These are phyloP conservation scores for Penicillium herquei DNA, from an alignment of 495 filamentous ascomycete species.

Conservation along the genomic window DNA sequence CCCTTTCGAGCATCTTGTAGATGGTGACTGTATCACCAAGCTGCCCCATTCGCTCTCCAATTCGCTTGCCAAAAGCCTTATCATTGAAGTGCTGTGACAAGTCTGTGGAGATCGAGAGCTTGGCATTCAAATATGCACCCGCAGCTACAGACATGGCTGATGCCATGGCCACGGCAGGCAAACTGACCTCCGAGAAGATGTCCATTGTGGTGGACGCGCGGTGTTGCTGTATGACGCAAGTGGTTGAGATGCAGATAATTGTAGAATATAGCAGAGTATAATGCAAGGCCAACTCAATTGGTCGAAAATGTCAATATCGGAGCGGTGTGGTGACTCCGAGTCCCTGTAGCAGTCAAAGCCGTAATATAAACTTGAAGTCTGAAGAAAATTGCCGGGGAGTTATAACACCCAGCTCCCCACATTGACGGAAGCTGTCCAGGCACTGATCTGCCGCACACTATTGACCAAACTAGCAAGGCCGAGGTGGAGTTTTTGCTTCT, in stretches of 20 bases:
- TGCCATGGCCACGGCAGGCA: slow-evolving; percentile 33
- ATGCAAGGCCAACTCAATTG: too few relatives aligned
- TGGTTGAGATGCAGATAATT: too few relatives aligned
- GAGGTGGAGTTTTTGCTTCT: neutral
- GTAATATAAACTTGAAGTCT: neutral
- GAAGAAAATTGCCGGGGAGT: neutral
- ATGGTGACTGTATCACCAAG: slow-evolving; percentile 45
- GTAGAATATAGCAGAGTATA: too few relatives aligned
- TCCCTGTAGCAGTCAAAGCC: neutral
- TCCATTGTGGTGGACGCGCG: slow-evolving; percentile 28
- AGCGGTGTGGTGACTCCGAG: neutral
- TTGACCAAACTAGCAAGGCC: slow-evolving; percentile 4
- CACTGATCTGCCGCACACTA: slow-evolving; percentile 28
- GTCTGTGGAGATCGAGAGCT: slow-evolving; percentile 44
- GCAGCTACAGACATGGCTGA: slow-evolving; percentile 41
- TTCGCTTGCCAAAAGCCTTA: slow-evolving; percentile 29
- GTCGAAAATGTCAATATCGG: too few relatives aligned
- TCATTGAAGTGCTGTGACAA: slow-evolving; percentile 33
- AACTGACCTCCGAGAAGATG: slow-evolving; percentile 34
- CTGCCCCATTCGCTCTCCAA: slow-evolving; percentile 37
- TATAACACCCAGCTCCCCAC: slow-evolving; percentile 7
- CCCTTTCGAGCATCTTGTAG: slow-evolving; percentile 45
- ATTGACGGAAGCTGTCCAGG: slow-evolving; percentile 28
- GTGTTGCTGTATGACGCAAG: too few relatives aligned
- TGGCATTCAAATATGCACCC: slow-evolving; percentile 51